phyloP scores from a whole-genome alignment of 805 yeast genomes.

The Monosporozyma yasuniensis region DNA sequence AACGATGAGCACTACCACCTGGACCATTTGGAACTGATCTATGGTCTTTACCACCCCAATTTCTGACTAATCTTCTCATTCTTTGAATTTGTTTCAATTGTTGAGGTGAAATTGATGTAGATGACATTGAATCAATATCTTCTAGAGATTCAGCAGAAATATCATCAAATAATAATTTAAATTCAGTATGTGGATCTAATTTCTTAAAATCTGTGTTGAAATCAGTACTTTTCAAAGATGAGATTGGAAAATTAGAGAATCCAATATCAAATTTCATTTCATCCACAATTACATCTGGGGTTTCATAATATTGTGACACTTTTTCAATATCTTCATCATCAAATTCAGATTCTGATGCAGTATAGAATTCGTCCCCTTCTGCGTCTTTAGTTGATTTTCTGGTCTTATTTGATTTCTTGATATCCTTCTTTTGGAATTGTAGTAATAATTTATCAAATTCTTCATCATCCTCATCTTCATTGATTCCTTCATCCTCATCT shows the following conservation, averaged over 20 bases:
- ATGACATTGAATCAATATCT: slow-evolving; percentile 69
- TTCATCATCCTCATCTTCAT: slow-evolving; percentile 38
- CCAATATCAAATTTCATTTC: slow-evolving; percentile 24
- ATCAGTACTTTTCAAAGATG: slow-evolving; percentile 9
- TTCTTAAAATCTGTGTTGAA: slow-evolving; percentile 30
- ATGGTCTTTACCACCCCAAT: slow-evolving; percentile 80
- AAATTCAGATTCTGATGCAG: slow-evolving; percentile 31
- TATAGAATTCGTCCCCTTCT: slow-evolving; percentile 34
- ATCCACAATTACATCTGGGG: slow-evolving; percentile 30
- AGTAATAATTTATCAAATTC: slow-evolving; percentile 49
- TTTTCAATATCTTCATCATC: slow-evolving; percentile 18
- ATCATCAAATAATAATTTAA: slow-evolving; percentile 61
- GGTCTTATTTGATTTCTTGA: slow-evolving; percentile 8
- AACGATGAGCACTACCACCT: slow-evolving; percentile 45
- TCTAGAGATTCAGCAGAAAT: slow-evolving; percentile 57
- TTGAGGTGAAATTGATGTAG: slow-evolving; percentile 61
- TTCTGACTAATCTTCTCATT: slow-evolving; percentile 45
- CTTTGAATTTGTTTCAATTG: slow-evolving; percentile 53
- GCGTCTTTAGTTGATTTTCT: slow-evolving; percentile 19
- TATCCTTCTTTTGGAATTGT: slow-evolving; percentile 31
- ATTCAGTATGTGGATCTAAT: slow-evolving; percentile 71
- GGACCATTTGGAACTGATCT: slow-evolving; percentile 58
- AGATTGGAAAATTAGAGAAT: slow-evolving; percentile 17
- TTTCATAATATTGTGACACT: slow-evolving; percentile 1
- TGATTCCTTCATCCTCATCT: slow-evolving; percentile 9